Evolutionary conservation across 768 basidiomycete genomes (phyloP), one percentile per base, ranked within the genome.

Genomic region (Lyophyllum shimeji): DNA sequence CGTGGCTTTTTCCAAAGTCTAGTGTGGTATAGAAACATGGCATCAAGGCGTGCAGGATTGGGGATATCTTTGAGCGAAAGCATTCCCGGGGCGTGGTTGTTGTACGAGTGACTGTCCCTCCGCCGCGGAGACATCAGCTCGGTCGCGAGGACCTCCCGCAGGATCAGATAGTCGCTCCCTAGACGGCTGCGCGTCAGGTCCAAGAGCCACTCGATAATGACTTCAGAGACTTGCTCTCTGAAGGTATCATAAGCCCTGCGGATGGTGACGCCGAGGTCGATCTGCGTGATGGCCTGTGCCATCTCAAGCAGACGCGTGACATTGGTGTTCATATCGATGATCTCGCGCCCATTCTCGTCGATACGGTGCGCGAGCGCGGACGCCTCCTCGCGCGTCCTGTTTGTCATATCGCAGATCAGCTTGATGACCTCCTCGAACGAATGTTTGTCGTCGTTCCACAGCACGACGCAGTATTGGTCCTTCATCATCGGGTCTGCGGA

Each of bases 361-460:
- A 94, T 81, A 37, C 78, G 72, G 45, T 82, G 76, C 0, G 82
- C 83, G 37, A 85, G 70, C 0, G 74, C 78, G 0, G 72, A 63
- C 0, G 90, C 89, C 25, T 88, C 85, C 37, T 83, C 83, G 20
- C 73, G 70, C 8, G 83, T 71, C 20, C 81, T 78, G 53, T 72
- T 72, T 0, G 79, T 78, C 64, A 80, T 70, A 44, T 89, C 89
- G 55, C 79, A 76, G 6, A 92, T 72, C 40, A 93, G 80, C 57
- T 83, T 81, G 59, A 88, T 87, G 52, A 97, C 86, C 65, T 98
- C 94, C 49, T 89, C 86, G 63, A 88, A 90, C 0, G 93, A 94
- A 70, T 98, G 97, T 63, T 95, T 96, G 70, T 99, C 97, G 70
- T 97, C 95, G 73, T 95, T 95, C 95, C 95, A 98, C 4, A 98